Evolutionary conservation across 2,329 filamentous ascomycete species (phyloP).

Genomic region (Alternaria arbusti): DNA sequence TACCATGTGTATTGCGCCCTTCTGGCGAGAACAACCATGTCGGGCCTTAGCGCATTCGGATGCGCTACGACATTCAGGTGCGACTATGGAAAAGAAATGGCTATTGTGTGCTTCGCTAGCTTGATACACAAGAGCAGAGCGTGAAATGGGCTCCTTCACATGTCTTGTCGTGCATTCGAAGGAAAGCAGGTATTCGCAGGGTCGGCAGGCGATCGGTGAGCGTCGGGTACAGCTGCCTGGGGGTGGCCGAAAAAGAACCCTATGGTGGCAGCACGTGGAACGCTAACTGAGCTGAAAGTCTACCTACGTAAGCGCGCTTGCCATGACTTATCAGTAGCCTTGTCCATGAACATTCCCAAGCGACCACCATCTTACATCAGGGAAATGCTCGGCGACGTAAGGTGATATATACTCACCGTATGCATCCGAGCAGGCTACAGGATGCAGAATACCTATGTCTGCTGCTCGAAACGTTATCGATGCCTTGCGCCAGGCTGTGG

Average conservation of each 20-base stretch:
- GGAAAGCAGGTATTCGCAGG: not conserved
- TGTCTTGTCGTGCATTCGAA: not conserved
- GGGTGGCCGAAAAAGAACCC: not conserved
- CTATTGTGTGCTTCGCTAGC: not conserved
- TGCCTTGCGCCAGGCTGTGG: not conserved
- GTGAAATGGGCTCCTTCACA: not conserved
- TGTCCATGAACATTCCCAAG: constrained; percentile 1
- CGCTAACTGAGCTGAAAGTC: not conserved
- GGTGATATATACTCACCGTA: not conserved
- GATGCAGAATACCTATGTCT: not conserved
- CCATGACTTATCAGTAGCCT: constrained; percentile 18
- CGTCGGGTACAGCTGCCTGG: not conserved
- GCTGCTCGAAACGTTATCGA: not conserved
- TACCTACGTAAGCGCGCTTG: constrained; percentile 16
- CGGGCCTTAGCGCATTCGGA: not conserved
- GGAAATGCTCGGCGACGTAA: not conserved
- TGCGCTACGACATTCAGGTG: not conserved
- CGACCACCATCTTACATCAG: constrained; percentile 1
- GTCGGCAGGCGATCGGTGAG: constrained; percentile 2
- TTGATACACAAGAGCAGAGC: not conserved
- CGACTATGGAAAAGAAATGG: not conserved
- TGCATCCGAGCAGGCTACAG: not conserved
- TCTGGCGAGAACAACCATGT: not conserved
- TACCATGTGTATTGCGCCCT: not conserved
- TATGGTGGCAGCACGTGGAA: constrained; percentile 6